Conservation (phyloP, 768 basidiomycete genomes). For the Russula olivacea region DNA sequence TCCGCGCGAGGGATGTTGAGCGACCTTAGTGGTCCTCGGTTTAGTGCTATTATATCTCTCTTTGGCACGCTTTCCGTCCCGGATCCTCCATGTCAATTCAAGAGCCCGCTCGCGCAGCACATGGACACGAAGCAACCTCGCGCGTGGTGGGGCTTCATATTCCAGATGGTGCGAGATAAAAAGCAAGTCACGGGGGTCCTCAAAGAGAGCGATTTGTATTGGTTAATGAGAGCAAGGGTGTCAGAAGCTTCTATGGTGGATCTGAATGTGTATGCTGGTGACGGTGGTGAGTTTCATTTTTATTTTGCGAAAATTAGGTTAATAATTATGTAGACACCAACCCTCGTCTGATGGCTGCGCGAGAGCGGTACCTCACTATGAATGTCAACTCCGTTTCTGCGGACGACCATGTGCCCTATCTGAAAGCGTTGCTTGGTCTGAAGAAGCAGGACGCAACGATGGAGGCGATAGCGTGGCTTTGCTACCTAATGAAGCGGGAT, state of each 20-base stretch:
- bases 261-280: conserved; percentile 11
- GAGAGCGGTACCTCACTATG: conserved; percentile 23
- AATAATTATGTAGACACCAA: neutral
- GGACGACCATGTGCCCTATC: conserved; percentile 4
- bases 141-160: conserved; percentile 47
- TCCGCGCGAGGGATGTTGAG: conserved; percentile 3
- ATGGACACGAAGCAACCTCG: conserved; percentile 26
- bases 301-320: neutral
- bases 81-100: conserved; percentile 1
- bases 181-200: conserved; percentile 30
- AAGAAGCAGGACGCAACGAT: conserved; percentile 1
- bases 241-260: neutral
- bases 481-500: conserved; percentile 12
- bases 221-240: conserved; percentile 47
- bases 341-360: neutral
- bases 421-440: conserved; percentile 14
- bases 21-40: conserved; percentile 16
- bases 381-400: conserved; percentile 2
- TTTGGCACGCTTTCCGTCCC: conserved; percentile 22
- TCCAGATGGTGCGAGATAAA: conserved; percentile 44
- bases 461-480: conserved; percentile 18
- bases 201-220: conserved; percentile 49
- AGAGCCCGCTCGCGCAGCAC: conserved; percentile 29
- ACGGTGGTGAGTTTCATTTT: conserved; percentile 12
- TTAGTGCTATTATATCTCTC: conserved; percentile 21